phyloP scores from a whole-genome alignment of 2,329 filamentous ascomycete genomes.

The Aspergillus vadensis region DNA sequence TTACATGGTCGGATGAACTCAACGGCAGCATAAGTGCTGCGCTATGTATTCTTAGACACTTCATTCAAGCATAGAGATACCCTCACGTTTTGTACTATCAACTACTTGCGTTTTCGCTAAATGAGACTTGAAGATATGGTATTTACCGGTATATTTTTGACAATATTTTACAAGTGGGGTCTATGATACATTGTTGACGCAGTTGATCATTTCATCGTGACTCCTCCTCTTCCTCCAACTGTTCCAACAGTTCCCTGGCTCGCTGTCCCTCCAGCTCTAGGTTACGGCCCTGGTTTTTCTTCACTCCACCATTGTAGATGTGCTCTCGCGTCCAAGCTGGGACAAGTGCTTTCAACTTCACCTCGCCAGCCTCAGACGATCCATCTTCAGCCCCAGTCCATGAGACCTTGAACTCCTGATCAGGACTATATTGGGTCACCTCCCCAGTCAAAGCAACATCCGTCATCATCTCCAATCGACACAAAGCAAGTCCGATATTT shows the following conservation, averaged over 20 bases:
- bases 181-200: slow-evolving; percentile 7
- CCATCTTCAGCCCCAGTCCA: slow-evolving; percentile 51
- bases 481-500: slow-evolving; percentile 83
- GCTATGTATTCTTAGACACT: slow-evolving; percentile 6
- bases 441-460: slow-evolving; percentile 72
- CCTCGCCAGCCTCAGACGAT: slow-evolving; percentile 43
- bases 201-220: slow-evolving; percentile 26
- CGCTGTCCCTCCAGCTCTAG: slow-evolving; percentile 34
- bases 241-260: slow-evolving; percentile 40
- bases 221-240: slow-evolving; percentile 40
- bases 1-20: background rate
- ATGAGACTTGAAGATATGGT: background rate
- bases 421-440: slow-evolving; percentile 60
- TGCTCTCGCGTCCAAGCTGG: slow-evolving; percentile 69
- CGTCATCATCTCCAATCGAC: slow-evolving; percentile 88
- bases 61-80: slow-evolving; percentile 16
- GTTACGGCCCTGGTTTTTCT: slow-evolving; percentile 32
- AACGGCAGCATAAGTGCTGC: background rate
- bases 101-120: background rate
- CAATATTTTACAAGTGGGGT: slow-evolving; percentile 25
- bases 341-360: slow-evolving; percentile 76
- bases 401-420: slow-evolving; percentile 63
- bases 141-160: background rate
- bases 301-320: slow-evolving; percentile 42
- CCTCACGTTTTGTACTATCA: slow-evolving; percentile 9